Evolutionary conservation across 495 filamentous ascomycete genomes (phyloP).

Genomic region (Penicilliopsis zonata): DNA sequence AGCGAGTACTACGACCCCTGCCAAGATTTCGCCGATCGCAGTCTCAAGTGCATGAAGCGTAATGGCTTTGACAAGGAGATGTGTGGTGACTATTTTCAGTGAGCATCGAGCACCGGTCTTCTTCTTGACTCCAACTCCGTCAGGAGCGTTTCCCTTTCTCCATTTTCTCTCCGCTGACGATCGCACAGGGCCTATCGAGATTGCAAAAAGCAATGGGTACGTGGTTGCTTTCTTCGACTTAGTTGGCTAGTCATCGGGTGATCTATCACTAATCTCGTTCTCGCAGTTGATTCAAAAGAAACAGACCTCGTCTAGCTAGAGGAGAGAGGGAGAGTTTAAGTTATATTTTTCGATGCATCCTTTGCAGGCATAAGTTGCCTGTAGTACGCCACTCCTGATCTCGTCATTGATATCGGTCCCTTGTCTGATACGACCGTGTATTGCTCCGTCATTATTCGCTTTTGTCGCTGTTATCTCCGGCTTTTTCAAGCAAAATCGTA

Average conservation of each 20-base stretch:
- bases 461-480: too few species aligned
- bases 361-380: too few species aligned
- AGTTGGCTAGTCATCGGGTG: background rate
- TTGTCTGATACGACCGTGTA: too few species aligned
- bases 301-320: constrained; percentile 2
- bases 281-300: constrained; percentile 23
- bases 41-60: constrained; percentile 73
- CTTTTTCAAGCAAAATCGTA: constrained; percentile 4
- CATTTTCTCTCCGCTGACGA: background rate
- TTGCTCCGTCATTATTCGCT: too few species aligned
- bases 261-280: background rate
- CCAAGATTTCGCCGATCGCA: constrained; percentile 81
- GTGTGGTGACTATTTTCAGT: constrained; percentile 94
- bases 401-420: too few species aligned
- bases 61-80: constrained; percentile 77
- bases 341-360: too few species aligned
- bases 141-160: constrained; percentile 1
- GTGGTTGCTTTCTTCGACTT: constrained; percentile 12
- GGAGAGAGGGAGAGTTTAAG: too few species aligned
- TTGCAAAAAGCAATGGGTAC: constrained; percentile 89
- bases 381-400: too few species aligned
- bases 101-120: constrained; percentile 40
- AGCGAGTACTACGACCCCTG: constrained; percentile 91
- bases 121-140: constrained; percentile 1
- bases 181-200: constrained; percentile 70